Evolutionary conservation across 1,284 basidiomycete species (phyloP), one percentile per base, ranked within the genome.

Genomic region (Gymnopus androsaceus): DNA sequence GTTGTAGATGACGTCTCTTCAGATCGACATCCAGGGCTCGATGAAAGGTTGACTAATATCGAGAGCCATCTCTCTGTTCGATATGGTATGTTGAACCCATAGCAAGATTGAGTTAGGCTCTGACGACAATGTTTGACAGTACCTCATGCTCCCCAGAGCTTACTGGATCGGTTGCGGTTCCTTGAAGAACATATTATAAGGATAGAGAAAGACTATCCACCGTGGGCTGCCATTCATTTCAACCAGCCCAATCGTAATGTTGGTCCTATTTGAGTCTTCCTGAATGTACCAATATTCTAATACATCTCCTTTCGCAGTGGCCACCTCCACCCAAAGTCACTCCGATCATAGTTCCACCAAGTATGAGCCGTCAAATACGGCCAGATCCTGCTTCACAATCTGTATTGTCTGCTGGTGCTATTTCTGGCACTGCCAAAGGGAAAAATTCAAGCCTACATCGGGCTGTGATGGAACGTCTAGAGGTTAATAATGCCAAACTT

Each of bases 201-300:
- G 49, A 72, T 92, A 1, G 89, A 92, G 66, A 86, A 81, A 63
- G 87, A 91, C 52, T 89, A 88, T 63, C 89, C 89, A 2, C 87
- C 89, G 3, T 92, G 89, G 89, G 88, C 89, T 0, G 88, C 89
- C 8, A 71, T 91, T 21, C 89, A 91, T 65, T 91, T 91, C 66
- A 90, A 87, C 59, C 89, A 92, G 64, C 89, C 90, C 3, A 79
- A 83, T 64, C 82, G 90, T 55, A 87, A 85, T 17, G 90, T 91
- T 72, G 50, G 87, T 79, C n/a, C 49, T 34, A 23, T 55, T 14
- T 37, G 27, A 38, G 21, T 23, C 49, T n/a, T 17, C 41, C 36
- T 31, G 51, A 15, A 47, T 21, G 30, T 44, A 37, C 57, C 36
- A 19, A 27, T 14, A n/a, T 25, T 46, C 37, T 31, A 38, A 21